These are phyloP conservation scores for Podospora fimiseda DNA, from an alignment of 495 filamentous ascomycete species.

Conservation along the genomic window DNA sequence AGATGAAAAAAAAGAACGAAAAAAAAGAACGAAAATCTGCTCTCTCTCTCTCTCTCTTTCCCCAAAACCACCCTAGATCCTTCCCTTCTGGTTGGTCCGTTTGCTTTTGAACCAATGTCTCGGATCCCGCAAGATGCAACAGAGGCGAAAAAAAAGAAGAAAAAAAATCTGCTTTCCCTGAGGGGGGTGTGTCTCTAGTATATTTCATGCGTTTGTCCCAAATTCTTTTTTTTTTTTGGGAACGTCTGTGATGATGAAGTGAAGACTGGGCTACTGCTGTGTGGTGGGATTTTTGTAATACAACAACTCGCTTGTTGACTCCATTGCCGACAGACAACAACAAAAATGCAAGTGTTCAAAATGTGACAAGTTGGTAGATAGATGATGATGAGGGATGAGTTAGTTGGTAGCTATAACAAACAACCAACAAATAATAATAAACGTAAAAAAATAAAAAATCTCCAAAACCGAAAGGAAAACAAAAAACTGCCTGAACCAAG, in stretches of 20 bases:
- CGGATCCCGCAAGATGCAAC: too few relatives aligned
- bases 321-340: conserved; percentile 4
- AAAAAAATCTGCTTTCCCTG: not conserved
- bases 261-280: not conserved
- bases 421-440: too few relatives aligned
- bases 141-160: too few relatives aligned
- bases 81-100: too few relatives aligned
- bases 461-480: too few relatives aligned
- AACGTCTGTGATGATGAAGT: not conserved
- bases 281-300: conserved; percentile 1
- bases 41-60: too few relatives aligned
- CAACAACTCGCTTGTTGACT: not conserved
- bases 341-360: not conserved
- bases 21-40: not conserved
- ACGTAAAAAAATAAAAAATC: too few relatives aligned
- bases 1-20: too few relatives aligned
- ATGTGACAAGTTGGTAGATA: not conserved
- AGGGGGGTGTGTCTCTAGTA: not conserved
- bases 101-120: too few relatives aligned
- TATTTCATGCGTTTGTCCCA: not conserved
- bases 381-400: not conserved
- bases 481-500: not conserved
- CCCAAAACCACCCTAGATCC: too few relatives aligned
- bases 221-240: not conserved
- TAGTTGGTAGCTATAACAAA: too few relatives aligned